A percentile compares a stretch with the other conserved stretches of the same genome.
These are phyloP conservation scores for Drosera capensis DNA, from an alignment of 148 eudicot genomes.

Conservation along the genomic window DNA sequence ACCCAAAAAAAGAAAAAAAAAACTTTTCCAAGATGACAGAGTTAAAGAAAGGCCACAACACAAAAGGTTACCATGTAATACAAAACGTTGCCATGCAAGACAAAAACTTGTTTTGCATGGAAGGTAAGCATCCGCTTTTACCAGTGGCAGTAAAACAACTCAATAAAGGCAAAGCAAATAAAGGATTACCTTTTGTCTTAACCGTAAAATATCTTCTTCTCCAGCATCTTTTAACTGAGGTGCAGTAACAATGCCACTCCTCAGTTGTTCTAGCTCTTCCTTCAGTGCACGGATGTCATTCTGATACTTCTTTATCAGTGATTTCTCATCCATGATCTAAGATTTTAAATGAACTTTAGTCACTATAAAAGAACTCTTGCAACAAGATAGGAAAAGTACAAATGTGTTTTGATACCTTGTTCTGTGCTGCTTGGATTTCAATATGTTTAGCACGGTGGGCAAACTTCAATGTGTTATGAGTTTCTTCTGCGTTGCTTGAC, in stretches of 20 bases:
- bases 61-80: too few species aligned
- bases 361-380: slow-evolving; percentile 6
- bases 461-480: slow-evolving; percentile 93
- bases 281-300: slow-evolving; percentile 77
- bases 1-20: too few species aligned
- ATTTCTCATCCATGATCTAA: slow-evolving; percentile 97
- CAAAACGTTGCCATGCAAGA: too few species aligned
- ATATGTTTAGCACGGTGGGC: slow-evolving; percentile 95
- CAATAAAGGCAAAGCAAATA: background rate
- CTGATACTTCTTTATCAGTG: slow-evolving; percentile 97
- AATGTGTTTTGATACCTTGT: too few species aligned
- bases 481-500: slow-evolving; percentile 90
- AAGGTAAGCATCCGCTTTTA: too few species aligned
- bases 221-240: slow-evolving; percentile 54
- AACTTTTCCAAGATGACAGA: too few species aligned
- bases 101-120: too few species aligned
- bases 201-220: slow-evolving; percentile 59
- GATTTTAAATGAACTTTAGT: slow-evolving; percentile 10
- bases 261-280: slow-evolving; percentile 89
- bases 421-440: slow-evolving; percentile 96
- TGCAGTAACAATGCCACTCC: slow-evolving; percentile 60
- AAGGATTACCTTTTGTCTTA: slow-evolving; percentile 71
- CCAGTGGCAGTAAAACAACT: too few species aligned
- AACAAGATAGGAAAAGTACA: too few species aligned
- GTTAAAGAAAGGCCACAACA: too few species aligned